Evolutionary conservation across 1,284 basidiomycete genomes (phyloP).

Genomic region (Malassezia dermatis): DNA sequence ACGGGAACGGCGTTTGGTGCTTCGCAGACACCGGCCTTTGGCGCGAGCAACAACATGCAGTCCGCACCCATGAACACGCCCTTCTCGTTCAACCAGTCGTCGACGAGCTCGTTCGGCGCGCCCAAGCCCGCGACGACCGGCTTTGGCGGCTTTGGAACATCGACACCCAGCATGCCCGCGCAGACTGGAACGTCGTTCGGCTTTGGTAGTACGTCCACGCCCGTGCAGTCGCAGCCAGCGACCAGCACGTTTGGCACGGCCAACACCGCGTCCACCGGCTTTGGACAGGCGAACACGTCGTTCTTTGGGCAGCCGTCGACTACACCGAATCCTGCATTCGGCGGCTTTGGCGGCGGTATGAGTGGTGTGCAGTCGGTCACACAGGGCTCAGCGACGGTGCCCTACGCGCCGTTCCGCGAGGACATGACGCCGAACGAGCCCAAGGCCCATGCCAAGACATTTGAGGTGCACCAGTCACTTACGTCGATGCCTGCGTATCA

Average conservation of each 20-base stretch:
- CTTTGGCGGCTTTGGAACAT: slow-evolving; percentile 29
- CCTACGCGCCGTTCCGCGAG: slow-evolving; percentile 32
- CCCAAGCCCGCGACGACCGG: slow-evolving; percentile 27
- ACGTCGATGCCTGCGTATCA: slow-evolving; percentile 34
- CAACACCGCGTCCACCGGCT: slow-evolving; percentile 10
- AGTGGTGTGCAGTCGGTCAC: slow-evolving; percentile 18
- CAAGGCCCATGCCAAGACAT: slow-evolving; percentile 34
- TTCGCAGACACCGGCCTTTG: slow-evolving; percentile 19
- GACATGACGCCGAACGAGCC: slow-evolving; percentile 31
- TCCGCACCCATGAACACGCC: slow-evolving; percentile 24
- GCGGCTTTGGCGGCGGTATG: slow-evolving; percentile 20
- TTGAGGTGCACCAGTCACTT: slow-evolving; percentile 37
- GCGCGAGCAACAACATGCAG: slow-evolving; percentile 23
- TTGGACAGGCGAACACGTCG: slow-evolving; percentile 13
- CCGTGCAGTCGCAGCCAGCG: slow-evolving; percentile 2
- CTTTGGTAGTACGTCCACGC: slow-evolving; percentile 18
- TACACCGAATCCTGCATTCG: slow-evolving; percentile 12
- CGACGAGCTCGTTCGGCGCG: slow-evolving; percentile 27
- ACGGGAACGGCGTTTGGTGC: slow-evolving; percentile 10
- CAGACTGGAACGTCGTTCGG: slow-evolving; percentile 20
- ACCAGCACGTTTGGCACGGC: slow-evolving; percentile 8
- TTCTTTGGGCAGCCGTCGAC: slow-evolving; percentile 27
- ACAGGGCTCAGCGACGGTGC: slow-evolving; percentile 33
- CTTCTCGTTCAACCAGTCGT: slow-evolving; percentile 29
- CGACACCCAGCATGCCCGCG: slow-evolving; percentile 4